A percentile compares a stretch with the other conserved stretches of the same genome.
Evolutionary conservation across 371 early-diverging fungal genomes (phyloP).

Genomic region (Rhizopus sp.): DNA sequence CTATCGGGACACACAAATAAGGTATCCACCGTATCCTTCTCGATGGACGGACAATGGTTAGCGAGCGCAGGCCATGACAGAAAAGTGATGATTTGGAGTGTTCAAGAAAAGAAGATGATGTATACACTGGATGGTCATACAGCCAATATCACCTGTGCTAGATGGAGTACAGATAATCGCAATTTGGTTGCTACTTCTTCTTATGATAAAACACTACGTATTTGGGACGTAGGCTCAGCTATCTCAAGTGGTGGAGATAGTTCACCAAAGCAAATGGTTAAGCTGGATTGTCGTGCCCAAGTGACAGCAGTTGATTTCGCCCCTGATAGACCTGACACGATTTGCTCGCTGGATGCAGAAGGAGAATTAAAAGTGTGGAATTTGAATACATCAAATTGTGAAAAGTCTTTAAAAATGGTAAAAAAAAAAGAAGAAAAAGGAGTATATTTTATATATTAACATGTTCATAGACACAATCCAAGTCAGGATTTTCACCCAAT

Average conservation of each 20-base stretch:
- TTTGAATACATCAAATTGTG: conserved; percentile 41
- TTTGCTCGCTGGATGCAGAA: conserved; percentile 59
- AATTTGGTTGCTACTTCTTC: conserved; percentile 54
- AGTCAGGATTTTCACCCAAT: conserved; percentile 45
- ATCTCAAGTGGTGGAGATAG: neutral
- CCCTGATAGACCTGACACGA: conserved; percentile 46
- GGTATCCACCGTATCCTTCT: conserved; percentile 52
- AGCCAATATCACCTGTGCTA: conserved; percentile 40
- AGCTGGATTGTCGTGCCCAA: conserved; percentile 36
- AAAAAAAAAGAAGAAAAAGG: too few species aligned
- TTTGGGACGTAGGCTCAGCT: conserved; percentile 53
- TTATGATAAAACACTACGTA: conserved; percentile 48
- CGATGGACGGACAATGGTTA: conserved; percentile 53
- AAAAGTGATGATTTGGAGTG: conserved; percentile 58
- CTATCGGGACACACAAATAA: conserved; percentile 52
- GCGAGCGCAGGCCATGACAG: conserved; percentile 59
- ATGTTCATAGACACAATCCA: conserved; percentile 26
- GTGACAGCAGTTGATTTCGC: conserved; percentile 61
- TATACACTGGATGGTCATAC: conserved; percentile 53
- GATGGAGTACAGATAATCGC: conserved; percentile 54
- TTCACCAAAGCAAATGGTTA: conserved; percentile 35
- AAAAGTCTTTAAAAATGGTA: conserved; percentile 56
- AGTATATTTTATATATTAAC: neutral
- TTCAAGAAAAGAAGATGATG: conserved; percentile 41
- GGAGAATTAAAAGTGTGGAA: conserved; percentile 63